Conservation (phyloP, 306 rosid species). For the Alnus glutinosa region DNA sequence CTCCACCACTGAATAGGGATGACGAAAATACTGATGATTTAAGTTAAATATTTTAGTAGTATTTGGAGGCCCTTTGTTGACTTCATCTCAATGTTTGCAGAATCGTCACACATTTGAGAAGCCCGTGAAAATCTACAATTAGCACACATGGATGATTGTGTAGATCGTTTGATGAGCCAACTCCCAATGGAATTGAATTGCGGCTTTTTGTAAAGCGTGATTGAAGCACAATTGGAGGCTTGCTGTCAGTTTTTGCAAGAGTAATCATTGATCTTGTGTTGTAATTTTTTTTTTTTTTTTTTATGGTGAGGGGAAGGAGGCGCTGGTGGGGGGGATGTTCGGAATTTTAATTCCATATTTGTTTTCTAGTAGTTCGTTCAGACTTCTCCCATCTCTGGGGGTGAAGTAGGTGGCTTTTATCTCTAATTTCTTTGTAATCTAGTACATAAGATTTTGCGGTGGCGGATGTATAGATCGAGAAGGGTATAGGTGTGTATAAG, state of each 20-base stretch:
- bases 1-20: neutral
- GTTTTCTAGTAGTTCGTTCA: neutral
- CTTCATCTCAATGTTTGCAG: slow-evolving; percentile 47
- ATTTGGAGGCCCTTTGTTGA: neutral
- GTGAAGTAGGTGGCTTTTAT: neutral
- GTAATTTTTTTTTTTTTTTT: neutral
- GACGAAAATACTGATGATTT: neutral
- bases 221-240: slow-evolving; percentile 3
- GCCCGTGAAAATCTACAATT: slow-evolving; percentile 90
- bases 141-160: slow-evolving; percentile 31
- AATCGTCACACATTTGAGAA: slow-evolving; percentile 89
- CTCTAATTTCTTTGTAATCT: slow-evolving; percentile 2
- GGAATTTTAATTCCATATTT: neutral
- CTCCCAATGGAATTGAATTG: slow-evolving; percentile 1
- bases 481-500: slow-evolving; percentile 9
- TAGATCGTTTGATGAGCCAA: neutral
- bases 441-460: slow-evolving; percentile 9
- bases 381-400: neutral
- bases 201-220: slow-evolving; percentile 2
- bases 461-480: slow-evolving; percentile 2
- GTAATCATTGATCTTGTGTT: neutral
- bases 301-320: neutral
- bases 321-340: neutral
- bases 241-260: neutral
- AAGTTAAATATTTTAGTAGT: neutral